phyloP scores from a whole-genome alignment of 2,329 filamentous ascomycete genomes.

The Penicillium sclerotiorum region DNA sequence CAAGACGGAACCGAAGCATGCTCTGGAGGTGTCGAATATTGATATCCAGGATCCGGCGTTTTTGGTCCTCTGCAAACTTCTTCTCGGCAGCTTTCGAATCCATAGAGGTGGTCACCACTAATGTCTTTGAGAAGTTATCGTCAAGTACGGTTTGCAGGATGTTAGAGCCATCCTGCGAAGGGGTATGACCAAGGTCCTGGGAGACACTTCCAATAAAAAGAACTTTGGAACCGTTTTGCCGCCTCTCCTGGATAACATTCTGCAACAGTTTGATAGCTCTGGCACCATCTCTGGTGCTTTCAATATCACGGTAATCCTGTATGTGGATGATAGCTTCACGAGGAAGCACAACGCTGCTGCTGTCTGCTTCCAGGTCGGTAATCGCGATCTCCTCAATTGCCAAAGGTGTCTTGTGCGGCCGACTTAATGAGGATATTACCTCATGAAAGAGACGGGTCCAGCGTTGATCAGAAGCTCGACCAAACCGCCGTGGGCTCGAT shows the following conservation, averaged over 20 bases:
- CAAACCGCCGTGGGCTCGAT: conserved; percentile 14
- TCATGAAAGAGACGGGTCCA: conserved; percentile 40
- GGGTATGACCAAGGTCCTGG: conserved; percentile 48
- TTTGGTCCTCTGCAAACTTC: conserved; percentile 53
- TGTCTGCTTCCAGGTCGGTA: conserved; percentile 12
- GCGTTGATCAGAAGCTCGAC: conserved; percentile 31
- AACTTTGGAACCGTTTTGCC: conserved; percentile 70
- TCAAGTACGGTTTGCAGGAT: conserved; percentile 50
- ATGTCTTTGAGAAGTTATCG: conserved; percentile 54
- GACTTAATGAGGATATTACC: conserved; percentile 32
- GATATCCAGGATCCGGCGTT: conserved; percentile 54
- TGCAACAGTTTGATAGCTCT: conserved; percentile 71
- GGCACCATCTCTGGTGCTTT: conserved; percentile 67
- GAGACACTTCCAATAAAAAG: conserved; percentile 78
- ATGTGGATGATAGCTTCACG: conserved; percentile 71
- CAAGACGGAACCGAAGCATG: conserved; percentile 56
- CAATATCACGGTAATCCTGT: conserved; percentile 79
- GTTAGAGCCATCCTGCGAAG: conserved; percentile 49
- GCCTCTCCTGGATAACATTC: conserved; percentile 69
- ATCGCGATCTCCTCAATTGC: conserved; percentile 11
- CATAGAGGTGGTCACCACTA: conserved; percentile 57
- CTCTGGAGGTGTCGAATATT: conserved; percentile 67
- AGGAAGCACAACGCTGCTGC: conserved; percentile 17
- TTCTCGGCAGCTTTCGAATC: conserved; percentile 39
- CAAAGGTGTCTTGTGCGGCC: conserved; percentile 5